Evolutionary conservation across 2,329 filamentous ascomycete genomes (phyloP).

Genomic region (Madurella fahalii): DNA sequence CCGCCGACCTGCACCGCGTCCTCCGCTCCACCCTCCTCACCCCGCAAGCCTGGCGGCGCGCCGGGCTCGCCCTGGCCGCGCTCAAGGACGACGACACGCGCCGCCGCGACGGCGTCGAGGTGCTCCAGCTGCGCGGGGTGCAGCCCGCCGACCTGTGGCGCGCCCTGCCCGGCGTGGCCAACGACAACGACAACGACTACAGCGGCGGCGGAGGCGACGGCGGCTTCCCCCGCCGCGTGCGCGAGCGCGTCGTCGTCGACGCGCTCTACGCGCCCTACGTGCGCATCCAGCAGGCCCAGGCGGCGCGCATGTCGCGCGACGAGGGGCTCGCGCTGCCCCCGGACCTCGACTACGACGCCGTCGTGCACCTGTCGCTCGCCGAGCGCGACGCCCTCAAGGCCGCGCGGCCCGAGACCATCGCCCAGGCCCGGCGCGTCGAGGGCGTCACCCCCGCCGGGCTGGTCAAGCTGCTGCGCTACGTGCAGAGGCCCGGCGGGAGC

Average conservation of each 20-base stretch:
- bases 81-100: conserved; percentile 59
- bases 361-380: conserved; percentile 73
- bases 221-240: conserved; percentile 54
- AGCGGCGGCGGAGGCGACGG: too few species aligned
- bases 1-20: conserved; percentile 59
- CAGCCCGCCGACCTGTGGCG: neutral
- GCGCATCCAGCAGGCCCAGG: conserved; percentile 62
- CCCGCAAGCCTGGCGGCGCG: conserved; percentile 61
- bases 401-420: conserved; percentile 77
- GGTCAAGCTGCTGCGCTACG: conserved; percentile 58
- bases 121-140: conserved; percentile 52
- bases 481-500: conserved; percentile 39
- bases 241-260: conserved; percentile 71
- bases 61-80: conserved; percentile 54
- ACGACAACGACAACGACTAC: neutral
- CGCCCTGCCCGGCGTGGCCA: neutral
- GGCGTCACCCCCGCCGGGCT: conserved; percentile 64
- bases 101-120: conserved; percentile 69
- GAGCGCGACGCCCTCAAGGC: conserved; percentile 68
- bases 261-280: conserved; percentile 85
- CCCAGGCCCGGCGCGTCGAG: conserved; percentile 83
- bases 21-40: conserved; percentile 58
- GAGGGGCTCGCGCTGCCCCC: conserved; percentile 68
- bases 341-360: conserved; percentile 69
- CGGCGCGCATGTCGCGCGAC: conserved; percentile 67